Conservation (phyloP, 2,329 filamentous ascomycete species). For the Ilyonectria sp. region DNA sequence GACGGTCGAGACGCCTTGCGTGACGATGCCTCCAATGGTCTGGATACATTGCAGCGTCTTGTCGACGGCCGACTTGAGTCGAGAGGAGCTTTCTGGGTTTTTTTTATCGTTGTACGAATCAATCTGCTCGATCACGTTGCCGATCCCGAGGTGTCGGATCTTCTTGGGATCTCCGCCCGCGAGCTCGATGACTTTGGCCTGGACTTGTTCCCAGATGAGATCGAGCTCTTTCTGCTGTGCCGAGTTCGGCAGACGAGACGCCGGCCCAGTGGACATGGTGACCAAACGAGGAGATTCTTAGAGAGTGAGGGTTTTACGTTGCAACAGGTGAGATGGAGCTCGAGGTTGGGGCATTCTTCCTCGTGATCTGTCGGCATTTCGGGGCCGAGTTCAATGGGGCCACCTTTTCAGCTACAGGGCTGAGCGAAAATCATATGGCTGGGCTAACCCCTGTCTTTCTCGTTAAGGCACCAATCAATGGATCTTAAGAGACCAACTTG, state of each 20-base stretch:
- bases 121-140: background rate
- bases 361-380: background rate
- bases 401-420: background rate
- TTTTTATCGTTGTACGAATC: background rate
- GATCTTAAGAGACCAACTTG: background rate
- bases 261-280: background rate
- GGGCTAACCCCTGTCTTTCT: background rate
- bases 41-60: constrained; percentile 48
- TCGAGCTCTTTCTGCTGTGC: background rate
- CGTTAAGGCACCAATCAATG: background rate
- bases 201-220: background rate
- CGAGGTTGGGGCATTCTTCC: background rate
- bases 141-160: background rate
- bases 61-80: constrained; percentile 2
- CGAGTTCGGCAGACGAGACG: background rate
- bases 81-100: background rate
- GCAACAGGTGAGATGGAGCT: background rate
- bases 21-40: constrained; percentile 43
- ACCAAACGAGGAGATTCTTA: background rate
- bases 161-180: background rate
- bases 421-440: background rate
- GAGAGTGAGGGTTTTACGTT: background rate
- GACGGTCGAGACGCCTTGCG: constrained; percentile 50
- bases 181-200: background rate
- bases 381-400: background rate